Conservation (phyloP, 768 basidiomycete genomes). For the Daedaleopsis nitida region DNA sequence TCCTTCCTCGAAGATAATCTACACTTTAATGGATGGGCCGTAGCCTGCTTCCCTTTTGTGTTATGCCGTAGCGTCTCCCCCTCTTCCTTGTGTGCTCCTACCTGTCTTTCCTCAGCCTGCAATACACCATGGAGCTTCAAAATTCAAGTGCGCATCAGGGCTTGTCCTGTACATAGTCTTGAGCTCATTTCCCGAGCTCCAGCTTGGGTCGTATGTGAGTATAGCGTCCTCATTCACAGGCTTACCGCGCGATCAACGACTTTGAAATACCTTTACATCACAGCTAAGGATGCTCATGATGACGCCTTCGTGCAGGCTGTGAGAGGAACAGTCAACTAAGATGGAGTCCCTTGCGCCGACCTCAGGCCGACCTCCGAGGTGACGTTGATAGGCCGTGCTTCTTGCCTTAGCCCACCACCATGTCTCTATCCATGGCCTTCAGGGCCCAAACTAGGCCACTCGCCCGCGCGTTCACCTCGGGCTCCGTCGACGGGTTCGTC, state of each 20-base stretch:
- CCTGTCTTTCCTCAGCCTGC: slow-evolving; percentile 13
- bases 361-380: no score
- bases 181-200: no score
- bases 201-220: no score
- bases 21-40: slow-evolving; percentile 32
- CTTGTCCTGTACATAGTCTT: no score
- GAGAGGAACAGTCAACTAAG: no score
- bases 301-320: slow-evolving; percentile 24
- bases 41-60: slow-evolving; percentile 12
- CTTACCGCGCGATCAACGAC: not conserved
- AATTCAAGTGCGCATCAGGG: no score
- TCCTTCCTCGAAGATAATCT: slow-evolving; percentile 28
- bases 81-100: slow-evolving; percentile 8
- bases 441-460: slow-evolving; percentile 19
- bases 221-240: no score
- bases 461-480: slow-evolving; percentile 32
- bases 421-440: slow-evolving; percentile 13
- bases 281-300: slow-evolving; percentile 24
- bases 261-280: slow-evolving; percentile 16
- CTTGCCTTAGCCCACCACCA: slow-evolving; percentile 23
- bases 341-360: no score
- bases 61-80: slow-evolving; percentile 10
- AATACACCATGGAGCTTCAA: slow-evolving; percentile 15
- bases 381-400: not conserved
- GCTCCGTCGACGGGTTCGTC: slow-evolving; percentile 72